These are phyloP conservation scores for Arxiozyma bovina DNA, from an alignment of 1,139 yeast species.

Conservation along the genomic window DNA sequence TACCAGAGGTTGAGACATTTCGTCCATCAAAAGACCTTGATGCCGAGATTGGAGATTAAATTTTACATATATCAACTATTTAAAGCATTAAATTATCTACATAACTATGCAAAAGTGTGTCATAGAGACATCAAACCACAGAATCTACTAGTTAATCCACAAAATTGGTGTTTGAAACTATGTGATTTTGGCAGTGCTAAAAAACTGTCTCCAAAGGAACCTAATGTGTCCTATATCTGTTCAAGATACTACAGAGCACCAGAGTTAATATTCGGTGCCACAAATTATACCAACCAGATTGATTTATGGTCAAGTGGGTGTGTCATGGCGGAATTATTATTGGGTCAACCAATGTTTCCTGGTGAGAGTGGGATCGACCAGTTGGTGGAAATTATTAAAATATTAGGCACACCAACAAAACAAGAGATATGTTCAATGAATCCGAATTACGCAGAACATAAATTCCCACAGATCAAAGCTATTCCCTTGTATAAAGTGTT, in stretches of 20 bases:
- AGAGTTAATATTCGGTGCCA: slow-evolving; percentile 83
- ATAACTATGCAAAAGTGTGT: slow-evolving; percentile 74
- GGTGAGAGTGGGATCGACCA: slow-evolving; percentile 98
- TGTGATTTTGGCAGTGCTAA: slow-evolving; percentile 99
- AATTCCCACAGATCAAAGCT: slow-evolving; percentile 92
- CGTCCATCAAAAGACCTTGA: slow-evolving; percentile 56
- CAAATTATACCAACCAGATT: slow-evolving; percentile 90
- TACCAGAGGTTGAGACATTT: slow-evolving; percentile 86
- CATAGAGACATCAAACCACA: slow-evolving; percentile 98
- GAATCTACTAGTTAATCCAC: slow-evolving; percentile 80
- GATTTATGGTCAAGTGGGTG: slow-evolving; percentile 98
- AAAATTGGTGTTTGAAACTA: slow-evolving; percentile 71
- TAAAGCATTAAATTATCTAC: slow-evolving; percentile 86
- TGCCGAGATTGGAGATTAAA: slow-evolving; percentile 88
- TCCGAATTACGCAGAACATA: slow-evolving; percentile 95
- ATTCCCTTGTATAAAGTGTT: slow-evolving; percentile 83
- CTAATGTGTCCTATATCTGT: slow-evolving; percentile 92
- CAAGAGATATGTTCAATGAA: slow-evolving; percentile 93
- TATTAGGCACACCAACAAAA: slow-evolving; percentile 87
- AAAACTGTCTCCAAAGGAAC: slow-evolving; percentile 78
- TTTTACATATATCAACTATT: slow-evolving; percentile 85
- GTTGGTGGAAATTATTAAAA: slow-evolving; percentile 90
- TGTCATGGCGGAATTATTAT: slow-evolving; percentile 91
- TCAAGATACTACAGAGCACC: slow-evolving; percentile 96
- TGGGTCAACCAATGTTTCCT: slow-evolving; percentile 95